Evolutionary conservation across 345 rosid species (phyloP), one percentile per base, ranked within the genome.

Genomic region (Bretschneidera sinensis): DNA sequence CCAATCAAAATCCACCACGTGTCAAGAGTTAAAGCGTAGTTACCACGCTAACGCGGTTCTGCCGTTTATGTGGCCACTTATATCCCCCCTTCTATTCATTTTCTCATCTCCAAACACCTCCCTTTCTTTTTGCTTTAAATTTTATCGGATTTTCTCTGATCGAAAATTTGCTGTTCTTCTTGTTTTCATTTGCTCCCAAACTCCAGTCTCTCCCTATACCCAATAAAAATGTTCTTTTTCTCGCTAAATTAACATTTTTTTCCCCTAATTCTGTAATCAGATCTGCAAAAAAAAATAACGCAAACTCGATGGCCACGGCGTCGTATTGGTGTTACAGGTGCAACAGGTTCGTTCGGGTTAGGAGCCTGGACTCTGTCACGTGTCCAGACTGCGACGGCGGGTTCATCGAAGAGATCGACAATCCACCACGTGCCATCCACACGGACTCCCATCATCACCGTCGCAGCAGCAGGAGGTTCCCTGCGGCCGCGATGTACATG

Each of bases 281-380:
- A 68, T 62, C 60, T 57, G 66, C 17, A 22, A 54, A n/a, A n/a
- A n/a, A n/a, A n/a, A n/a, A n/a, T n/a, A n/a, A n/a, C n/a, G 24
- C n/a, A n/a, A n/a, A 51, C 0, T 21, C 52, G 66, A 86, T 86
- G 86, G 78, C 95, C 45, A 67, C 90, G 64, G 47, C 86, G 48
- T 81, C 91, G 23, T 87, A 81, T 71, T 92, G 98, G 98, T 92
- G 98, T 62, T 81, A 92, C 52, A 64, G 94, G 47, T 92, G 98
- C 71, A 85, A 54, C 78, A 79, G 95, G 4, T 80, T 87, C 66
- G 74, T 92, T 22, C 79, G 76, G 71, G 76, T 81, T 13, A 69
- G 72, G 78, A 76, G 60, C 67, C 83, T 33, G 15, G 83, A 79
- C 19, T 43, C 77, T 7, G 64, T 79, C 17, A 64, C 79, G 16